Base-by-base conservation (phyloP, 306 rosid genomes). In the Quillaja saponaria region DNA sequence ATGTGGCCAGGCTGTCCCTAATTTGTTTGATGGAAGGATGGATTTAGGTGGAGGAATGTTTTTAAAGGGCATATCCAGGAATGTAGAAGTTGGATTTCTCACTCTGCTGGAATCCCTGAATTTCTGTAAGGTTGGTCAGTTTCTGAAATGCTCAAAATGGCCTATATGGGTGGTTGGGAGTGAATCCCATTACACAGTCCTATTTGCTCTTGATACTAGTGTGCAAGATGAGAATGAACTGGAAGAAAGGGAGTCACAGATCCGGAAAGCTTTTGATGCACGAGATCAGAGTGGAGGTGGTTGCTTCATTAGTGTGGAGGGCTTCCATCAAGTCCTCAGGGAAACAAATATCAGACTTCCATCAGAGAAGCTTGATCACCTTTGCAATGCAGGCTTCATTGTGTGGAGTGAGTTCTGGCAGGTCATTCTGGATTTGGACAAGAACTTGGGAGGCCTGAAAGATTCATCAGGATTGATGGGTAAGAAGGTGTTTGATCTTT, bases 361-460 rank as follows among this genome's bases (percentile, higher is more conserved):
- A 31, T 72, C 70, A 16, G 88, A 86, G 75, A 88, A 82, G 78
- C 73, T 83, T 33, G 98, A 88, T 45, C 86, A 84, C 64, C 88
- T 92, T 62, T 84, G 88, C 69, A 68, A 78, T 74, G 72, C 90
- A 1, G 96, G 95, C 15, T 89, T 84, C 80, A 85, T 92, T 15
- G 96, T 92, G 49, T 92, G 99, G 99, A 89, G 95, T 56, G 99
- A 92, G 73, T 87, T 92, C 81, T 92, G 99, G 96, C 96, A 89
- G 87, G 89, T 85, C 28, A 83, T 92, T 67, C 77, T 92, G 80
- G 91, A 92, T 64, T 79, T 92, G 56, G 99, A 92, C 77, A 74
- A 83, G 78, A 85, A 72, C 81, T 56, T 80, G 61, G 96, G 99
- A 71, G 99, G 99, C 67, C 78, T 92, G 58, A 92, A 89, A 79